Evolutionary conservation across 2,329 filamentous ascomycete genomes (phyloP), one percentile per base, ranked within the genome.

Genomic region (Stagonosporopsis chrysanthemi): DNA sequence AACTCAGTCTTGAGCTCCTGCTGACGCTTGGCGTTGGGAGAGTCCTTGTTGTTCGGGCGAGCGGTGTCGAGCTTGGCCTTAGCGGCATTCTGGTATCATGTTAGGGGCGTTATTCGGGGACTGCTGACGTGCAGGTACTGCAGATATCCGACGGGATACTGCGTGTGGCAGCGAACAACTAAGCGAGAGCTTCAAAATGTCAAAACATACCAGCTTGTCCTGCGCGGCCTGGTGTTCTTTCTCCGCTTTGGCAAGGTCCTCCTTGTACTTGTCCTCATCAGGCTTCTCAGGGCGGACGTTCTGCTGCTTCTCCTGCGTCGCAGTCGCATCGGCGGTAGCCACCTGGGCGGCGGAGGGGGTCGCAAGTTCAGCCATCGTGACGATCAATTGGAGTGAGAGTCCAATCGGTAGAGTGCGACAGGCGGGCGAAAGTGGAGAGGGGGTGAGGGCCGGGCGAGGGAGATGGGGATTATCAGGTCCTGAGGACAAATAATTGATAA

Each of bases 31-130:
- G 88, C 88, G 60, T 85, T 82, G 14, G 94, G 91, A 31, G 87
- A 91, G 73, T 90, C 90, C 78, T 91, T 88, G 75, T 94, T 92
- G 80, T 90, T 90, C 44, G 91, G 90, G 72, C 88, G 85, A 59
- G 90, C 91, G 64, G 88, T 82, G 56, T 97, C 92, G 74, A 98
- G 87, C 82, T 97, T 96, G 75, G 88, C 86, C 80, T 92, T 94
- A 80, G 95, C 83, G 65, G 89, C 88, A 74, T 91, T 93, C 94
- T 98, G 74, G 15, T 9, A 5, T 23, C 17, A 29, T 22, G 52
- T 70, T 8, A 70, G 61, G 39, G 49, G 23, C 24, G 44, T 38
- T 40, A 15, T 5, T 39, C n/a, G 24, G n/a, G 29, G 33, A 19
- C 23, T 11, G 50, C 22, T 49, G 47, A 41, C 38, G 40, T 12